phyloP scores from a whole-genome alignment of 495 filamentous ascomycete species.

The Penicillium parvum region DNA sequence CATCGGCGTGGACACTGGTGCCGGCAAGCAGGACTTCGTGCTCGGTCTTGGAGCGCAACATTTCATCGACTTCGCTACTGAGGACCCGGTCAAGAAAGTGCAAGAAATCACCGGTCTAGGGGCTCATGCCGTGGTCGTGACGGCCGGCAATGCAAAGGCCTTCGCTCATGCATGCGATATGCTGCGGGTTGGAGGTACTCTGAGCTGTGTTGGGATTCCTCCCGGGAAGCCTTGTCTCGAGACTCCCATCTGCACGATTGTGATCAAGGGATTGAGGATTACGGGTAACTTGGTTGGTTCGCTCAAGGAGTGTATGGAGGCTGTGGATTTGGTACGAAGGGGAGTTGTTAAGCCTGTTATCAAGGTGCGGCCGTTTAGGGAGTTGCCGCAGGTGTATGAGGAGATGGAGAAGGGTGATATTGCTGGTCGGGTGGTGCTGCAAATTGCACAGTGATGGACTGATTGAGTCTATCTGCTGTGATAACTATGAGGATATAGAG shows the following conservation, averaged over 20 bases:
- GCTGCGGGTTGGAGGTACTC: constrained; percentile 45
- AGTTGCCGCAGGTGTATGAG: constrained; percentile 41
- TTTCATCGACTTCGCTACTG: constrained; percentile 42
- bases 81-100: constrained; percentile 35
- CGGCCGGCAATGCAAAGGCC: constrained; percentile 41
- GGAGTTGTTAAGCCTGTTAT: constrained; percentile 46
- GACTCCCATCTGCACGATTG: constrained; percentile 43
- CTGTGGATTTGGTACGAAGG: constrained; percentile 42
- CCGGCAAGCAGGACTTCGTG: constrained; percentile 42
- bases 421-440: constrained; percentile 35
- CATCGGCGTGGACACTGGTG: constrained; percentile 42
- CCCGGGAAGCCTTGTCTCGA: constrained; percentile 39
- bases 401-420: constrained; percentile 47
- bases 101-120: constrained; percentile 41
- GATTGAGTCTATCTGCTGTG: too few relatives aligned
- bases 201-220: constrained; percentile 49
- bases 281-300: constrained; percentile 46
- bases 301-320: constrained; percentile 50
- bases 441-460: constrained; percentile 23
- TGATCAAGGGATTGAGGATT: constrained; percentile 46
- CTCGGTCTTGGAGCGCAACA: constrained; percentile 36
- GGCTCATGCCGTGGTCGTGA: constrained; percentile 41
- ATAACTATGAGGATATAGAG: too few relatives aligned
- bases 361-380: constrained; percentile 40
- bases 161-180: constrained; percentile 48